Evolutionary conservation across 768 basidiomycete species (phyloP).

Genomic region (Boletus insuetus): DNA sequence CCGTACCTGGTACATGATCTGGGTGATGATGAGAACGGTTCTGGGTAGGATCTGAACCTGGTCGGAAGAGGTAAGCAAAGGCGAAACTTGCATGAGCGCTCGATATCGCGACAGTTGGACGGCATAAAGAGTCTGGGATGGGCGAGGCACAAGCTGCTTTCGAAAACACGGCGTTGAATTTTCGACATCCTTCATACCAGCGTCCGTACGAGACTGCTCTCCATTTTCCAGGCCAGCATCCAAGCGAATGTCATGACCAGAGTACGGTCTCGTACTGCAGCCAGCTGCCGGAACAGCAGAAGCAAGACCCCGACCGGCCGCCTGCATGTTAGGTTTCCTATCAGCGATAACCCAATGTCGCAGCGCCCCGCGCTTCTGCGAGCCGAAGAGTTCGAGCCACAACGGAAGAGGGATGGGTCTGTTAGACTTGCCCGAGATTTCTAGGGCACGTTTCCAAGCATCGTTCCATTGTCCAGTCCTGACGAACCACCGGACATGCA

Average conservation of each 20-base stretch:
- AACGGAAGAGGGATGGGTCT: conserved; percentile 41
- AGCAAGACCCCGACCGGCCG: too few relatives aligned
- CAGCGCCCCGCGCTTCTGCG: conserved; percentile 37
- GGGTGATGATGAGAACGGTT: conserved; percentile 44
- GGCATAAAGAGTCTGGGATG: conserved; percentile 8
- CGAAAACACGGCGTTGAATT: background rate
- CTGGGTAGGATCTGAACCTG: conserved; percentile 38
- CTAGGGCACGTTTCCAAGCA: conserved; percentile 49
- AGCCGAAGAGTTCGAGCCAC: conserved; percentile 62
- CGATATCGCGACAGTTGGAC: conserved; percentile 30
- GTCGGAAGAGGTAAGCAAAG: conserved; percentile 35
- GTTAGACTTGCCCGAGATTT: conserved; percentile 9
- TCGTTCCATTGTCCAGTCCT: conserved; percentile 53
- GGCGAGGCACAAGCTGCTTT: conserved; percentile 17
- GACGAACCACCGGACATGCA: conserved; percentile 57
- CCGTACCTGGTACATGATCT: conserved; percentile 43
- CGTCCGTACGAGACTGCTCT: background rate
- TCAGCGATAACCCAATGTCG: conserved; percentile 16
- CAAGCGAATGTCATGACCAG: too few relatives aligned
- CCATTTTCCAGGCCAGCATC: background rate
- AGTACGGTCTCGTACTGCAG: too few relatives aligned
- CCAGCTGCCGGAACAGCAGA: too few relatives aligned
- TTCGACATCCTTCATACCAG: background rate
- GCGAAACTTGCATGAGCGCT: conserved; percentile 42
- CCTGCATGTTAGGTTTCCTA: background rate